These are phyloP conservation scores for Kuraishia borneana DNA, from an alignment of 805 yeast genomes.

Conservation along the genomic window DNA sequence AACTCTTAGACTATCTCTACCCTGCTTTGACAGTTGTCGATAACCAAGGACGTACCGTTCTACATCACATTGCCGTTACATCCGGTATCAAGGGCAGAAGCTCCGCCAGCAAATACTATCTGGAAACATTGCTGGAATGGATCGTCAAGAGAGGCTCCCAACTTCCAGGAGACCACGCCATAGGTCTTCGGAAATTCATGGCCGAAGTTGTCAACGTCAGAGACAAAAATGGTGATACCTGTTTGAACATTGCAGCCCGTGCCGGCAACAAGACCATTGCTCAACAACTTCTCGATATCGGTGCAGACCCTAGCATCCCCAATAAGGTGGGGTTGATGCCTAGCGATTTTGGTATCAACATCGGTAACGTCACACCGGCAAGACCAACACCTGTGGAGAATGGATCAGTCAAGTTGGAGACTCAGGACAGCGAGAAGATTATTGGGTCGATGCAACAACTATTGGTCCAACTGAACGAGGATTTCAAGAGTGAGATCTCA, in stretches of 20 bases:
- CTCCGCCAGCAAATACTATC: constrained; percentile 61
- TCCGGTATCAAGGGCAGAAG: constrained; percentile 69
- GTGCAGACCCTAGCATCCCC: constrained; percentile 71
- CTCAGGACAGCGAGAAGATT: constrained; percentile 24
- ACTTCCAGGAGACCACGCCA: constrained; percentile 28
- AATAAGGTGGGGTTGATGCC: constrained; percentile 86
- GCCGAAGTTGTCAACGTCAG: constrained; percentile 73
- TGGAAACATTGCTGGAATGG: constrained; percentile 69
- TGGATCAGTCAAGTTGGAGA: constrained; percentile 2
- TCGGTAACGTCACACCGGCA: constrained; percentile 10
- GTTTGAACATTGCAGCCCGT: constrained; percentile 85
- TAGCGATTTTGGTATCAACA: constrained; percentile 68
- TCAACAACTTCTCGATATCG: constrained; percentile 72
- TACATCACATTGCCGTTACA: constrained; percentile 79
- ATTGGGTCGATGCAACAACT: constrained; percentile 40
- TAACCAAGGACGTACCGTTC: constrained; percentile 61
- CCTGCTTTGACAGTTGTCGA: constrained; percentile 64
- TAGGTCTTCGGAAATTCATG: constrained; percentile 47
- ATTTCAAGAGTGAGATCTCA: constrained; percentile 46
- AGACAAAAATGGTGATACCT: constrained; percentile 91
- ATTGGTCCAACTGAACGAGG: constrained; percentile 39
- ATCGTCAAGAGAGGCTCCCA: constrained; percentile 45
- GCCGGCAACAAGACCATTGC: constrained; percentile 75
- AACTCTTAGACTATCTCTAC: constrained; percentile 58
- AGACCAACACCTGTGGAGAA: neutral